Base-by-base conservation (phyloP, 2,329 filamentous ascomycete genomes). In the Fusarium devonianum region DNA sequence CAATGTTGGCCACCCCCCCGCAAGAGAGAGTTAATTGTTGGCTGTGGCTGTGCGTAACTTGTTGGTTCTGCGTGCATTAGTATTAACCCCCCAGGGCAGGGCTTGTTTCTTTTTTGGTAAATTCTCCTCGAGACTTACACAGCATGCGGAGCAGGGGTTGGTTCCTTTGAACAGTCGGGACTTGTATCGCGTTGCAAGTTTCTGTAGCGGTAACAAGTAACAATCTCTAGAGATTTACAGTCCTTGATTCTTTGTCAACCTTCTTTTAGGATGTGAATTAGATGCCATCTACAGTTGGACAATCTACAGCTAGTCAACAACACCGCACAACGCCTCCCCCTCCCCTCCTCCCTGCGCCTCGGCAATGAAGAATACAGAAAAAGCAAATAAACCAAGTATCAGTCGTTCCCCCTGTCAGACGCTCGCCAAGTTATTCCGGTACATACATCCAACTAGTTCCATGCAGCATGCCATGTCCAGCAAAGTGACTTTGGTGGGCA, bases 381-480 rank as follows among this genome's bases (percentile, higher is more conserved):
- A 38, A 36, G 26, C 13, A 45, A 38, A 21, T 19, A 32, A 36
- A 32, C 13, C 26, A 22, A 18, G 11, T 17, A 30, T 18, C 18
- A 12, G 21, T 12, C 11, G 14, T 22, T 21, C 12, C 30, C 30
- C 16, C 10, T 33, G 19, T 12, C 18, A 10, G 19, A 22, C 23
- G 8, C n/a, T n/a, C n/a, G 36, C 14, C 12, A 29, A n/a, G n/a
- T n/a, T n/a, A n/a, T n/a, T n/a, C n/a, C n/a, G n/a, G n/a, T n/a
- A n/a, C n/a, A n/a, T n/a, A n/a, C n/a, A n/a, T n/a, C n/a, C 34
- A 14, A 21, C 18, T 33, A 35, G 22, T 37, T 26, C 12, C 26
- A 30, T 32, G 36, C 36, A 41, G 23, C 42, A 32, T 41, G 36
- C n/a, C 36, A 51, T 39, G 35, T 28, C 42, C 18, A 26, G 14